phyloP scores from a whole-genome alignment of 805 yeast species.

The Wickerhamiella hasegawae region DNA sequence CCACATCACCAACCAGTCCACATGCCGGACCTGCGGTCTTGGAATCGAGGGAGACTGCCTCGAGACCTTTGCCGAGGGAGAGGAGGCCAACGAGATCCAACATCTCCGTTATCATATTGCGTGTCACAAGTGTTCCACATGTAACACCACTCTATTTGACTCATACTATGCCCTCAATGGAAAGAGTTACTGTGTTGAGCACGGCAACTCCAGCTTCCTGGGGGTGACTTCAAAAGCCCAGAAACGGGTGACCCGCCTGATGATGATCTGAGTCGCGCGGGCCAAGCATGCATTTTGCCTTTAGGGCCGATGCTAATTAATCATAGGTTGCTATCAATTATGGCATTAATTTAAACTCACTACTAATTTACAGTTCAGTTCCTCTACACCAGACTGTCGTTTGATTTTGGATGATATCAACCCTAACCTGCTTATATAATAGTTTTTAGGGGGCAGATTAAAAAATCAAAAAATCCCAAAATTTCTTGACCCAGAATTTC shows the following conservation, averaged over 20 bases:
- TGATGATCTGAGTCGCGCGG: constrained; percentile 17
- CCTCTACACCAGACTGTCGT: no score
- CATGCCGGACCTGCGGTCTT: constrained; percentile 50
- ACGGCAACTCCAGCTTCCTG: constrained; percentile 12
- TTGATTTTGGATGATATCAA: no score
- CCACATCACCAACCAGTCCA: constrained; percentile 58
- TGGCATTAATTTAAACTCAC: no score
- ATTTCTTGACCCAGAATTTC: no score
- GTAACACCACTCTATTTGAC: constrained; percentile 24
- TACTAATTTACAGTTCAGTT: no score
- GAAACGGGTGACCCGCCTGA: constrained; percentile 19
- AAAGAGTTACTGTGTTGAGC: constrained; percentile 21
- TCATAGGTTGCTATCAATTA: no score
- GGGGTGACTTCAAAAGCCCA: constrained; percentile 12
- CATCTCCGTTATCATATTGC: constrained; percentile 56
- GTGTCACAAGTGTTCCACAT: constrained; percentile 56
- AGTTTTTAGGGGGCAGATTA: no score
- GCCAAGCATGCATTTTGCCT: no score
- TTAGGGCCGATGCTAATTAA: no score
- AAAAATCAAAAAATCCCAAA: no score
- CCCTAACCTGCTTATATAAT: no score
- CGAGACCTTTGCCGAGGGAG: constrained; percentile 29
- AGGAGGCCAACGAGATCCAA: constrained; percentile 27
- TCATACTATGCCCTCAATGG: constrained; percentile 23
- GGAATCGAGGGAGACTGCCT: constrained; percentile 89